Conservation (phyloP, 305 asterid genomes). For the Fraxinus velutina region DNA sequence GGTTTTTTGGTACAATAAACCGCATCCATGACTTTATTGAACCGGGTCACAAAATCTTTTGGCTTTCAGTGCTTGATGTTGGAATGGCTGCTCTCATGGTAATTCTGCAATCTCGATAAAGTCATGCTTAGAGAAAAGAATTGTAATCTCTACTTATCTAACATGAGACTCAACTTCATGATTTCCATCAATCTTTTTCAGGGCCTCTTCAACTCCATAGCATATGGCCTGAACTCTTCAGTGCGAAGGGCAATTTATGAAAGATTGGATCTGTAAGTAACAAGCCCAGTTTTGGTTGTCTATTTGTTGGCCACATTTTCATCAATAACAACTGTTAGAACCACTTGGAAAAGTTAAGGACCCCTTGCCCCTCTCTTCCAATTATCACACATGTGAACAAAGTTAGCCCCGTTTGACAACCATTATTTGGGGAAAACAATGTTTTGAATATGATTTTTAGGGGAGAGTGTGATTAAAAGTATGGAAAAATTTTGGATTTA, state of each 20-base stretch:
- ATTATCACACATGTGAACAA: neutral
- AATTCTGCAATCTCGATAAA: conserved; percentile 14
- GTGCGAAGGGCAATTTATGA: conserved; percentile 82
- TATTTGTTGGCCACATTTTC: neutral
- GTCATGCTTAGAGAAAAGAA: neutral
- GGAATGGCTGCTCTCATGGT: conserved; percentile 98
- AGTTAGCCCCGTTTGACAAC: neutral
- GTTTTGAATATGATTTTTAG: neutral
- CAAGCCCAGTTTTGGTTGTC: neutral
- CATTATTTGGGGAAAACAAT: neutral
- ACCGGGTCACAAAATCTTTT: conserved; percentile 82
- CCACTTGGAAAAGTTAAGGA: neutral
- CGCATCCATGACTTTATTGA: conserved; percentile 90
- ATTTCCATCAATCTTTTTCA: conserved; percentile 28
- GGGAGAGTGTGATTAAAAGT: neutral
- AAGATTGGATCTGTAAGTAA: conserved; percentile 84
- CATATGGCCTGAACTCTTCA: conserved; percentile 95
- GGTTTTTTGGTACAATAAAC: conserved; percentile 95
- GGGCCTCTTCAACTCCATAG: conserved; percentile 95
- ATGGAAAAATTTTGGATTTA: neutral
- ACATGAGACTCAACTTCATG: conserved; percentile 15
- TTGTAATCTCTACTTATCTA: neutral
- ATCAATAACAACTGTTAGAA: neutral
- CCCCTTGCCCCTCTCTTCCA: neutral
- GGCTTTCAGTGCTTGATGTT: conserved; percentile 97